phyloP scores from a whole-genome alignment of 306 rosid species.

The Sesbania bispinosa region DNA sequence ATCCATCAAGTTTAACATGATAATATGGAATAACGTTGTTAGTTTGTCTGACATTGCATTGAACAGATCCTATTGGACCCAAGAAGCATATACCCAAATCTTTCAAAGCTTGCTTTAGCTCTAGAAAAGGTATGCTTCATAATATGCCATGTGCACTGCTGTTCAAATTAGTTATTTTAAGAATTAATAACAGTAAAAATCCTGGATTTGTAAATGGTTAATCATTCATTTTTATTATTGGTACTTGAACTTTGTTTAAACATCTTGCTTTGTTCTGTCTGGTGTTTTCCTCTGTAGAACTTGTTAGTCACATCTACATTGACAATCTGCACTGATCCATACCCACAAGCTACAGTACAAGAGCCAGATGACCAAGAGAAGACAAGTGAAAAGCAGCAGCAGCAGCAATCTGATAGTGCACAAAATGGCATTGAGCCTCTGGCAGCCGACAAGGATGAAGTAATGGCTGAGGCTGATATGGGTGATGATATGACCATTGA shows the following conservation, averaged over 20 bases:
- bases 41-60: slow-evolving; percentile 9
- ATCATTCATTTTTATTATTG: not conserved
- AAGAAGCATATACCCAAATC: slow-evolving; percentile 68
- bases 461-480: slow-evolving; percentile 67
- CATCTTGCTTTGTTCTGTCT: not conserved
- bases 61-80: slow-evolving; percentile 86
- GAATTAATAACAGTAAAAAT: not conserved
- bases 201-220: not conserved
- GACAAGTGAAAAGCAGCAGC: slow-evolving; percentile 39
- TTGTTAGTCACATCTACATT: slow-evolving; percentile 82
- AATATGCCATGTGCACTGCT: not conserved
- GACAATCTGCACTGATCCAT: slow-evolving; percentile 47
- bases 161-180: slow-evolving; percentile 15
- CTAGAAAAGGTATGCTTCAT: slow-evolving; percentile 77
- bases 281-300: slow-evolving; percentile 52
- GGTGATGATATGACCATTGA: slow-evolving; percentile 72
- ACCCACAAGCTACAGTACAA: slow-evolving; percentile 37
- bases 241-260: slow-evolving; percentile 9
- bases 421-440: slow-evolving; percentile 62
- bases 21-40: not conserved
- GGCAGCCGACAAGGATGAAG: slow-evolving; percentile 60
- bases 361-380: slow-evolving; percentile 43
- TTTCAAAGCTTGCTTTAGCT: slow-evolving; percentile 89
- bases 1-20: slow-evolving; percentile 4
- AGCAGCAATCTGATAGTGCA: slow-evolving; percentile 34